Base-by-base conservation (phyloP, 306 rosid genomes). In the Psophocarpus tetragonolobus region DNA sequence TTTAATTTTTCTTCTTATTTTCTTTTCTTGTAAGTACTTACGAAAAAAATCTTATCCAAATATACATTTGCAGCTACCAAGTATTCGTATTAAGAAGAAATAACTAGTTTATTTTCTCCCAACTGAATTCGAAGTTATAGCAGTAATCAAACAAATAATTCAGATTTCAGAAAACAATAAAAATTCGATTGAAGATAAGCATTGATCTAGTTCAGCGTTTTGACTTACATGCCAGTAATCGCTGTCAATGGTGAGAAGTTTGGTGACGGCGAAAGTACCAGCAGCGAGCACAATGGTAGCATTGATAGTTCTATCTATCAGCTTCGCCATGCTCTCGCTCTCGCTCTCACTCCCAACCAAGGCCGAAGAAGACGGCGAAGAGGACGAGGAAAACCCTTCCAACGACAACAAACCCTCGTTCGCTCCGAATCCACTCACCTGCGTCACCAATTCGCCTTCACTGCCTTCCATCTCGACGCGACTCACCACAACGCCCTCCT, bases 161-260 rank as follows among this genome's bases (percentile, higher is more conserved):
- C 27, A 4, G 23, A 8, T 17, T n/a, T 32, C 26, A 21, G 24
- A 42, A 67, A 41, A 74, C 14, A 75, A 73, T 20, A 66, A 39
- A 27, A 10, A 64, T 65, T 33, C 0, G 72, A n/a, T 20, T 42
- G 51, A 71, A 77, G 58, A 81, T 24, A 68, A 68, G 36, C 7
- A 24, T 3, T 1, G 41, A 71, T 54, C 2, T 11, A 0, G 48
- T 71, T 66, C 1, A 61, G 30, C 1, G 13, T 51, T 79, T 12
- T 9, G 69, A 92, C 97, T 92, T 81, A 95, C 99, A 41, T 92
- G 99, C 97, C 97, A 95, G 87, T 89, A 95, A 82, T 95, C 94
- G 17, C 87, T 89, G 81, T 91, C 97, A 82, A 95, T 90, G 30
- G 99, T 95, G 60, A 95, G 87, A 84, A 95, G 85, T 83, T 90